A percentile compares a stretch with the other conserved stretches of the same genome.
phyloP scores from a whole-genome alignment of 148 eudicot genomes.

The Vaccinium macrocarpon region DNA sequence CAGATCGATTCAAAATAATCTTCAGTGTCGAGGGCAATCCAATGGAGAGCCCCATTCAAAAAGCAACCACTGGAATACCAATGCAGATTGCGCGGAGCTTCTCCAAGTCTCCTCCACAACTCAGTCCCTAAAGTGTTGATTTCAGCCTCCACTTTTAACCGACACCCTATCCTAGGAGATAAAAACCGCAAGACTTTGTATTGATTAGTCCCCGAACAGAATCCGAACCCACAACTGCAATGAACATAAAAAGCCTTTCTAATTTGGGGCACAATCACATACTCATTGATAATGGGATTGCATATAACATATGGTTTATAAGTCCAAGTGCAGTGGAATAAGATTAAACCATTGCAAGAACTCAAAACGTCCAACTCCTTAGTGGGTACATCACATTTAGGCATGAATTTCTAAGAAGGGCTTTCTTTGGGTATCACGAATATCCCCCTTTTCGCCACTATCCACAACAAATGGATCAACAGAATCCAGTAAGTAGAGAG shows the following conservation, averaged over 20 bases:
- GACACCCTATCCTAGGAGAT: not conserved
- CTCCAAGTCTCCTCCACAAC: constrained; percentile 33
- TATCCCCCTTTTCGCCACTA: not conserved
- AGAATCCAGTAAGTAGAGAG: not conserved
- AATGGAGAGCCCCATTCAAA: constrained; percentile 30
- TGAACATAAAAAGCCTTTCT: too few relatives aligned
- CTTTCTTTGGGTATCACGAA: not conserved
- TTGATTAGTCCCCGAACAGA: constrained; percentile 19
- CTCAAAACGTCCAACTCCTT: constrained; percentile 8
- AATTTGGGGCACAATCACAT: constrained; percentile 18
- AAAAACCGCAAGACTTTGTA: constrained; percentile 29
- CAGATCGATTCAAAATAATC: constrained; percentile 18
- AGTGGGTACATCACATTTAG: not conserved
- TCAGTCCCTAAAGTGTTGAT: constrained; percentile 21
- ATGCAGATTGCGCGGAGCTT: constrained; percentile 23
- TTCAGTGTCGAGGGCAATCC: constrained; percentile 22
- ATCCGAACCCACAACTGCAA: not conserved
- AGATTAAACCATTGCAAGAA: constrained; percentile 44
- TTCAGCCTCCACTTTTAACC: constrained; percentile 18
- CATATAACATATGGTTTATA: constrained; percentile 31
- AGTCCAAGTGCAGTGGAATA: constrained; percentile 20
- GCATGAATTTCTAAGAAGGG: not conserved
- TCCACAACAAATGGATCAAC: not conserved
- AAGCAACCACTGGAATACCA: constrained; percentile 30
- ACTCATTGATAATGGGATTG: constrained; percentile 39